A percentile compares a stretch with the other conserved stretches of the same genome.
These are phyloP conservation scores for Talaromyces islandicus DNA, from an alignment of 2,329 filamentous ascomycete genomes.

Conservation along the genomic window DNA sequence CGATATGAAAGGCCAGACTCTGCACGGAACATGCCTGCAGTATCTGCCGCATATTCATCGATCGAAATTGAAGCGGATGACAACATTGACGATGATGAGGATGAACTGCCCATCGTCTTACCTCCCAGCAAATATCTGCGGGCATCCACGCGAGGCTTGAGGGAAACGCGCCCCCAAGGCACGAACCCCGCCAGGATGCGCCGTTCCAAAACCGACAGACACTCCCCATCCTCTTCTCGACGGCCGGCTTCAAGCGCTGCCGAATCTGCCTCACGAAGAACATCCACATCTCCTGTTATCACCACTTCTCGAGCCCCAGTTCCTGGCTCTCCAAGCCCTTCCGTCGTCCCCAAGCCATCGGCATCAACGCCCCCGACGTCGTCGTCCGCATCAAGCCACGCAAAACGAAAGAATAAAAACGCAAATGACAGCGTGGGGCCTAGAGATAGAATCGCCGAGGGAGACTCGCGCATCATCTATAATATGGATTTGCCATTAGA, in stretches of 20 bases:
- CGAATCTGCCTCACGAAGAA: not conserved
- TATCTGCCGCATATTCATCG: not conserved
- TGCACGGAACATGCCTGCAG: not conserved
- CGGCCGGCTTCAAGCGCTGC: not conserved
- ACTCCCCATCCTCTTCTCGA: conserved; percentile 7
- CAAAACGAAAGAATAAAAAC: conserved; percentile 13
- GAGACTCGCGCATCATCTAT: conserved; percentile 70
- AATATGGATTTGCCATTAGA: conserved; percentile 57
- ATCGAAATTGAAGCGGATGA: conserved; percentile 9
- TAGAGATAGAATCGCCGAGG: conserved; percentile 62
- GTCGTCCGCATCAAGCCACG: not conserved
- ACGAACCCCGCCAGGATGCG: not conserved
- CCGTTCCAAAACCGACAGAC: conserved; percentile 2
- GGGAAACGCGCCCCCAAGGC: not conserved
- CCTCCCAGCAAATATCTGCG: conserved; percentile 8
- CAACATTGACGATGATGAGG: conserved; percentile 1
- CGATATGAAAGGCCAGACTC: not conserved
- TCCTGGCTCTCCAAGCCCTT: not conserved
- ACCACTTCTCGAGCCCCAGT: not conserved
- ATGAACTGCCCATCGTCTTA: conserved; percentile 2
- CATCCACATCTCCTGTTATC: conserved; percentile 6
- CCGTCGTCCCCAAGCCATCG: not conserved
- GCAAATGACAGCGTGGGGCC: conserved; percentile 34
- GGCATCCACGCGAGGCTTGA: not conserved
- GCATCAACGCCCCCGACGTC: not conserved